Evolutionary conservation across 805 yeast genomes (phyloP), one percentile per base, ranked within the genome.

Genomic region (Wickerhamiella vanderwaltii): DNA sequence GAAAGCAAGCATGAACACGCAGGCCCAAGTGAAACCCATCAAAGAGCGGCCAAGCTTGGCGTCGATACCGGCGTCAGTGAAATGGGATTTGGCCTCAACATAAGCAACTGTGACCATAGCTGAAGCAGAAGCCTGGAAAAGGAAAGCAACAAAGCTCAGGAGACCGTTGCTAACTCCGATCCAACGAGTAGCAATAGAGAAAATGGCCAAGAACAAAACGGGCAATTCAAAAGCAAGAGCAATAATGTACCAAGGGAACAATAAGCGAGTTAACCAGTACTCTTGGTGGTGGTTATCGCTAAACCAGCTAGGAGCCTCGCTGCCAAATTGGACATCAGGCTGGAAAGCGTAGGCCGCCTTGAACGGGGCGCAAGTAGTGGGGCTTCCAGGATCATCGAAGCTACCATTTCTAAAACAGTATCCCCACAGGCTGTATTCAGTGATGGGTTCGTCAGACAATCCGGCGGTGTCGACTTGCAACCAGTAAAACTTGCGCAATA

Each of bases 341-440:
- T 93, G 81, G 57, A 86, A 75, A 32, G 95, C 85, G 62, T 69
- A 77, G n/a, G 83, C 96, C 15, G 95, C 80, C 35, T 60, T 56
- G 54, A 69, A 70, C 16, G 59, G 45, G 33, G 74, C 59, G 63
- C 85, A 85, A 49, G 67, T 56, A 22, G 51, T 34, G 59, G 75
- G 67, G 32, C 56, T 48, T 43, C 72, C 71, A 48, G 70, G 67
- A 12, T 52, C 54, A 29, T 52, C 57, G 22, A 68, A 69, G 48
- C 70, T 68, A 20, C 52, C 58, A 35, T 55, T 62, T 29, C 67
- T 73, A 51, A 70, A 67, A 52, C 77, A 71, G 39, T 69, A 67
- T 48, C 79, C 77, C 71, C 88, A 87, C 60, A 73, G 73, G 9
- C 87, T 80, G 95, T 95, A 87, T 52, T 87, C 75, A 2, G 84